These are phyloP conservation scores for Lasiosphaeris hirsuta DNA, from an alignment of 495 filamentous ascomycete species.

Conservation along the genomic window DNA sequence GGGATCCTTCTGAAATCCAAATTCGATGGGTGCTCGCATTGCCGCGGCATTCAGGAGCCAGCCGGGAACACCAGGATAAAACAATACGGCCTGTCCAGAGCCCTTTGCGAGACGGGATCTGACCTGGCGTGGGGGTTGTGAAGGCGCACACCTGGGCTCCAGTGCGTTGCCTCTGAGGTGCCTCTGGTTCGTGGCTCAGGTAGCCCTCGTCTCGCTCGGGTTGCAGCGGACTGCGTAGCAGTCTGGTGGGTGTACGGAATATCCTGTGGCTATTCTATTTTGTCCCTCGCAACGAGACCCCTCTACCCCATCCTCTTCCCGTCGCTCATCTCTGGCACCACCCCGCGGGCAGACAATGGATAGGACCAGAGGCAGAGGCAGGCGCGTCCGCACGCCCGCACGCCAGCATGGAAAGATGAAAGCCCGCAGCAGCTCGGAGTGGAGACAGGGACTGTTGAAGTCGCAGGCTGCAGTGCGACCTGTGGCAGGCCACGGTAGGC, in stretches of 20 bases:
- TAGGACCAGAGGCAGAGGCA: not conserved
- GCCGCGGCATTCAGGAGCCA: conserved; percentile 17
- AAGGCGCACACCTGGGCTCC: no score
- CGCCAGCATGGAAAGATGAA: not conserved
- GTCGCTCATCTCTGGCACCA: no score
- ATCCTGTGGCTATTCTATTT: not conserved
- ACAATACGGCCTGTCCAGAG: conserved; percentile 17
- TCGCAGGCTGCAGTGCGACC: conserved; percentile 10
- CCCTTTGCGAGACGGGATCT: conserved; percentile 7
- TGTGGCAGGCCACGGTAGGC: not conserved
- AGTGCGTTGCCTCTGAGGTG: no score
- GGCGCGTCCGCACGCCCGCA: not conserved
- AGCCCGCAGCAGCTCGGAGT: not conserved
- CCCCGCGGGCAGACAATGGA: no score
- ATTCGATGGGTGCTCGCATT: conserved; percentile 13
- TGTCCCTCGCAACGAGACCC: no score
- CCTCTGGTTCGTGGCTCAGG: not conserved
- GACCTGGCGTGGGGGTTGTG: conserved; percentile 19
- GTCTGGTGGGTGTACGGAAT: not conserved
- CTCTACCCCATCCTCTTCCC: no score
- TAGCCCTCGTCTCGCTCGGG: not conserved
- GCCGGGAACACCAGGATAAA: conserved; percentile 23
- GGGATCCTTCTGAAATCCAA: conserved; percentile 3
- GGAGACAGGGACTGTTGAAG: conserved; percentile 1
- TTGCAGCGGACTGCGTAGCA: conserved; percentile 7